phyloP scores from a whole-genome alignment of 352 stramenopile species.

The Phytophthora aleatoria region DNA sequence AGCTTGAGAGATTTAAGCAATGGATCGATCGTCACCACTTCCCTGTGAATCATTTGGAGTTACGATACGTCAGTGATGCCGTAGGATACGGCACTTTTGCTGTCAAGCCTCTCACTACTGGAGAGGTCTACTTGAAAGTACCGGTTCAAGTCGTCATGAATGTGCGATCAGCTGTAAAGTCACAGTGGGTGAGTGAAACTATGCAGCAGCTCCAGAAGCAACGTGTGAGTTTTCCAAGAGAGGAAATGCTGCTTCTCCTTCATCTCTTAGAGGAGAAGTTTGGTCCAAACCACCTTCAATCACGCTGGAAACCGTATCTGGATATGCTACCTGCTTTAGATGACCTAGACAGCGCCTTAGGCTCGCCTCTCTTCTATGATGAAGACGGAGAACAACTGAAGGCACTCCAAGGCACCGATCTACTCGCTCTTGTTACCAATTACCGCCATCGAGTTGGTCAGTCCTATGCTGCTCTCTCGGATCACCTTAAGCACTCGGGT shows the following conservation, averaged over 20 bases:
- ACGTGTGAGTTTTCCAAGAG: conserved; percentile 36
- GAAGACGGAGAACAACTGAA: conserved; percentile 54
- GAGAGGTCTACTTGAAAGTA: conserved; percentile 86
- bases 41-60: conserved; percentile 59
- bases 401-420: conserved; percentile 48
- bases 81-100: conserved; percentile 78
- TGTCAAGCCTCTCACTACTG: conserved; percentile 47
- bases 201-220: conserved; percentile 25
- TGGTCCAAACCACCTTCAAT: conserved; percentile 41
- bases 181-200: conserved; percentile 41
- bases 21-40: conserved; percentile 50
- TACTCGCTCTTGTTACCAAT: conserved; percentile 40
- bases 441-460: conserved; percentile 42
- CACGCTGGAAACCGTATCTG: conserved; percentile 87
- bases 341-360: conserved; percentile 8
- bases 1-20: conserved; percentile 41
- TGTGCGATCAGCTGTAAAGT: conserved; percentile 54
- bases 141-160: conserved; percentile 76
- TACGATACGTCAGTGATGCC: conserved; percentile 49
- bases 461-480: conserved; percentile 12
- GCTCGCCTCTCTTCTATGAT: conserved; percentile 61
- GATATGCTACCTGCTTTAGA: conserved; percentile 68
- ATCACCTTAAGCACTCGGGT: conserved; percentile 5
- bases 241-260: conserved; percentile 60
- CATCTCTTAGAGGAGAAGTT: conserved; percentile 88